These are phyloP conservation scores for Mercurialis annua DNA, from an alignment of 345 rosid genomes.

Conservation along the genomic window DNA sequence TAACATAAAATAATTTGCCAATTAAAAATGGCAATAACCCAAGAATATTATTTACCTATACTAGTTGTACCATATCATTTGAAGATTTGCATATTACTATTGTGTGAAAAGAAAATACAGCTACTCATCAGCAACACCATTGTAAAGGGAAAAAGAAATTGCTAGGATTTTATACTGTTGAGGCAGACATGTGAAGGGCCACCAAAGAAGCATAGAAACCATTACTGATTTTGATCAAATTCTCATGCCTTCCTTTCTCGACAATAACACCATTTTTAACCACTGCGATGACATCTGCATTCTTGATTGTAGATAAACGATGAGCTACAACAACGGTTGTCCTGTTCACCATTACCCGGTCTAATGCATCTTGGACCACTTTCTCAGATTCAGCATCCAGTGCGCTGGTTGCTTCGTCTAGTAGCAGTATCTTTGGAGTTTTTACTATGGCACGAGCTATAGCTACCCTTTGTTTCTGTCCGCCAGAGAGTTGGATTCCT, in stretches of 20 bases:
- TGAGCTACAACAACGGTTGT: constrained; percentile 73
- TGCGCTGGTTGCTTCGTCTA: constrained; percentile 78
- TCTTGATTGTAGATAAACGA: constrained; percentile 60
- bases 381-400: constrained; percentile 74
- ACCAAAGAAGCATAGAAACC: constrained; percentile 67
- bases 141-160: not conserved
- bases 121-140: not conserved
- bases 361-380: constrained; percentile 75
- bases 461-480: constrained; percentile 88
- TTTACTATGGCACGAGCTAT: constrained; percentile 77
- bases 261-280: constrained; percentile 58
- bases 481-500: constrained; percentile 73
- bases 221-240: constrained; percentile 44
- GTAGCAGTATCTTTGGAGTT: constrained; percentile 58
- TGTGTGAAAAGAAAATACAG: not conserved
- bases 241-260: constrained; percentile 68
- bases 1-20: too few relatives aligned
- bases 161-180: constrained; percentile 16
- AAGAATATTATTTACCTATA: too few relatives aligned
- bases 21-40: too few relatives aligned
- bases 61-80: too few relatives aligned
- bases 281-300: constrained; percentile 63
- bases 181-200: constrained; percentile 47
- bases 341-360: constrained; percentile 54
- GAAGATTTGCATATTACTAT: too few relatives aligned